These are phyloP conservation scores for Neurospora sp. DNA, from an alignment of 495 filamentous ascomycete genomes.

Conservation along the genomic window DNA sequence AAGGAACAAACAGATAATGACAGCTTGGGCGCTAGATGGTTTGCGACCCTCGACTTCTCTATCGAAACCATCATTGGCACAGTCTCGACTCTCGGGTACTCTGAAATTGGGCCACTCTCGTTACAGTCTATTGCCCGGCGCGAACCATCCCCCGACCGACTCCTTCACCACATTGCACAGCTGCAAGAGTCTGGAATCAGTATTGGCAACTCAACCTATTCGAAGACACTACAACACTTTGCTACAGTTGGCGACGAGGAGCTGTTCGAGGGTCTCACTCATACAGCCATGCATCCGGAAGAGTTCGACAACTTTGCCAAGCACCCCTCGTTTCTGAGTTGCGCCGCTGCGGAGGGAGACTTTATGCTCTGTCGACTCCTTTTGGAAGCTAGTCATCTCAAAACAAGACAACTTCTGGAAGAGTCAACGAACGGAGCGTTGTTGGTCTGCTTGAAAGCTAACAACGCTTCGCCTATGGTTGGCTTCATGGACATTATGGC, in stretches of 20 bases:
- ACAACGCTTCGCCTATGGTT: constrained; percentile 1
- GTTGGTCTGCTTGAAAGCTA: neutral
- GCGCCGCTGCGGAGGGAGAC: constrained; percentile 15
- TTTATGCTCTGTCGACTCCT: constrained; percentile 22
- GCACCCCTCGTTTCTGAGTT: constrained; percentile 36
- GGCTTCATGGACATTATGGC: constrained; percentile 24
- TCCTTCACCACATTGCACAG: constrained; percentile 44
- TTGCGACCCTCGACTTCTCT: constrained; percentile 54
- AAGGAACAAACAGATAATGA: constrained; percentile 45
- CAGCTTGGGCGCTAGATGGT: constrained; percentile 52
- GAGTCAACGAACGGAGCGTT: constrained; percentile 5
- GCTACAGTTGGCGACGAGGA: constrained; percentile 43
- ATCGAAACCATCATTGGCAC: constrained; percentile 54
- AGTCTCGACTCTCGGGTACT: constrained; percentile 53
- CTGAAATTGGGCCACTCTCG: constrained; percentile 59
- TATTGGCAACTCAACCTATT: constrained; percentile 47
- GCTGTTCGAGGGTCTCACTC: constrained; percentile 48
- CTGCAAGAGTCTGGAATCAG: constrained; percentile 50
- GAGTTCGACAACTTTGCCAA: constrained; percentile 51
- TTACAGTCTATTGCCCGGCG: constrained; percentile 60
- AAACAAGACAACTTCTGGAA: neutral
- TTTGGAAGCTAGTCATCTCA: constrained; percentile 10
- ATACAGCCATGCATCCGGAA: constrained; percentile 68
- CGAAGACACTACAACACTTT: constrained; percentile 46
- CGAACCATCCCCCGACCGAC: constrained; percentile 39